Conservation (phyloP, 2,329 filamentous ascomycete species). For the Apiospora marii region DNA sequence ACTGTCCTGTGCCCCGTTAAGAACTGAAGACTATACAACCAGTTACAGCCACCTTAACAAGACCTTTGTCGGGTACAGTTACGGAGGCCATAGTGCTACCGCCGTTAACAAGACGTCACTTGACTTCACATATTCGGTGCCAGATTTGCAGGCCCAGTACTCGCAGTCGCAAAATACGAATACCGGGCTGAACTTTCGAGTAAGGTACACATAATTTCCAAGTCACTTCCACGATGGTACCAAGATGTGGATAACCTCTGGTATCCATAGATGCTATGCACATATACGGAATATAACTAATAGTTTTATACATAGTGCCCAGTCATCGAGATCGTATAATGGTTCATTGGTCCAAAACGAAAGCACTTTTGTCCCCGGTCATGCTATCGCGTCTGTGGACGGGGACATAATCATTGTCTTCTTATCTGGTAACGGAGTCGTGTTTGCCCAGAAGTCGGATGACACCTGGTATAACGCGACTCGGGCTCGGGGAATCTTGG, state of each 20-base stretch:
- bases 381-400: neutral
- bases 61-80: slow-evolving; percentile 16
- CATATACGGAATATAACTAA: neutral
- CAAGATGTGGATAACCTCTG: no score
- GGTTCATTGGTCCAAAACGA: neutral
- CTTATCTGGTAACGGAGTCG: neutral
- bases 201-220: neutral
- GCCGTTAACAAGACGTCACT: fast-evolving
- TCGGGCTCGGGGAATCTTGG: neutral
- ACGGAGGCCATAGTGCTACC: neutral
- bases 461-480: slow-evolving; percentile 24
- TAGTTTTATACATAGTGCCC: neutral
- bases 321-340: neutral
- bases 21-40: slow-evolving; percentile 15
- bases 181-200: neutral
- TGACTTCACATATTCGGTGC: neutral
- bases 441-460: neutral
- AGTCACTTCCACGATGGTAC: no score
- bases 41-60: no score
- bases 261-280: neutral
- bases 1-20: slow-evolving; percentile 21
- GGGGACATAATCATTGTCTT: neutral
- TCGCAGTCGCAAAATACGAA: neutral
- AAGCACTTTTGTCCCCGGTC: neutral
- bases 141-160: neutral